Percentiles rank a stretch among this genome's conserved stretches.
phyloP scores from a whole-genome alignment of 1,139 yeast genomes.

The Sporopachydermia cereana region DNA sequence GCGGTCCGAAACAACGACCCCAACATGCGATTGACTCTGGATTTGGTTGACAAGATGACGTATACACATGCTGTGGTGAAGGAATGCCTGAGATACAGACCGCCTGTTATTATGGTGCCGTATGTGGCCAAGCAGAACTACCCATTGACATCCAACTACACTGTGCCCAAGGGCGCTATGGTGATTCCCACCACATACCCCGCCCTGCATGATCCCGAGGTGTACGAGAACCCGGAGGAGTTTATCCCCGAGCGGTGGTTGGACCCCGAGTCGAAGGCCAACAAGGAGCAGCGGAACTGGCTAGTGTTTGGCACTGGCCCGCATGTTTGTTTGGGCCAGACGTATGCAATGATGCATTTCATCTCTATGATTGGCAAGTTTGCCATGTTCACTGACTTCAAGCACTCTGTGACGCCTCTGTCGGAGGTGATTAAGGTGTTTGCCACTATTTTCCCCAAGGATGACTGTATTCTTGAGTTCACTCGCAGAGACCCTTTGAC shows the following conservation, averaged over 20 bases:
- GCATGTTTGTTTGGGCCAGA: constrained; percentile 91
- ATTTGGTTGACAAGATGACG: constrained; percentile 71
- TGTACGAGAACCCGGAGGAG: constrained; percentile 84
- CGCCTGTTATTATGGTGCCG: constrained; percentile 97
- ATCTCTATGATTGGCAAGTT: constrained; percentile 88
- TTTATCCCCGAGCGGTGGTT: constrained; percentile 96
- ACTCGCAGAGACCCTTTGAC: constrained; percentile 36
- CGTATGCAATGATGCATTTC: constrained; percentile 81
- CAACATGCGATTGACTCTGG: constrained; percentile 45
- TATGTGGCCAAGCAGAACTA: constrained; percentile 79
- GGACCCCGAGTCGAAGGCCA: constrained; percentile 46
- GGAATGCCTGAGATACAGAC: constrained; percentile 88
- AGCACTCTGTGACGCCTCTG: constrained; percentile 69
- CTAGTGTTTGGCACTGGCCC: constrained; percentile 96
- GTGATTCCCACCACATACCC: constrained; percentile 92
- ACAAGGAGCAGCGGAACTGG: constrained; percentile 72
- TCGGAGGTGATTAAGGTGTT: constrained; percentile 91
- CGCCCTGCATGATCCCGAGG: constrained; percentile 93
- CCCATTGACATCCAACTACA: constrained; percentile 72
- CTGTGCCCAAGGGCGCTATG: constrained; percentile 96
- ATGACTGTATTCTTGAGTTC: constrained; percentile 77
- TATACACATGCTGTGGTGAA: constrained; percentile 85
- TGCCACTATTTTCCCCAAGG: constrained; percentile 97
- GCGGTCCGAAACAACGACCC: constrained; percentile 72
- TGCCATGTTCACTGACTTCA: constrained; percentile 63